phyloP scores from a whole-genome alignment of 257 asterid species.

The Prunella vulgaris region DNA sequence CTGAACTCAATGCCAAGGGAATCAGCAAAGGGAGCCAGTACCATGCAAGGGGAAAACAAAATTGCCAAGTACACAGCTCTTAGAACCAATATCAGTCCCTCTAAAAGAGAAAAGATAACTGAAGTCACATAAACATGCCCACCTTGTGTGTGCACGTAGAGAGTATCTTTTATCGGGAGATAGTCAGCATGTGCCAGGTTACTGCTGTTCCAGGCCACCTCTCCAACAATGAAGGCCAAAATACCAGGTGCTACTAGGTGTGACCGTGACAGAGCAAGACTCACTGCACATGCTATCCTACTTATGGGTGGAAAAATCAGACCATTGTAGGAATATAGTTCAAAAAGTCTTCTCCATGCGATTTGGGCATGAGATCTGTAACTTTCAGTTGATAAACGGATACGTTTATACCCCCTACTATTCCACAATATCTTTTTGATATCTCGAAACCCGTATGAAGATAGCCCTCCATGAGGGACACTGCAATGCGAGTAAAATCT shows the following conservation, averaged over 20 bases:
- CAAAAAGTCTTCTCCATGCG: slow-evolving; percentile 58
- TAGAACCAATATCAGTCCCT: slow-evolving; percentile 57
- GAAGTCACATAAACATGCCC: slow-evolving; percentile 52
- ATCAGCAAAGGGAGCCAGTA: slow-evolving; percentile 77
- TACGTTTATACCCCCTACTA: slow-evolving; percentile 24
- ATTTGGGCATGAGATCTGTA: slow-evolving; percentile 45
- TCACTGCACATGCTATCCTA: slow-evolving; percentile 67
- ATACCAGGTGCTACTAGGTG: slow-evolving; percentile 79
- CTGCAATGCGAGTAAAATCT: slow-evolving; percentile 33
- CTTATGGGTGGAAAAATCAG: slow-evolving; percentile 51
- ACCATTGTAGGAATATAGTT: slow-evolving; percentile 45
- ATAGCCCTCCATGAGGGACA: slow-evolving; percentile 36
- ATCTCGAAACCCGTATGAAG: slow-evolving; percentile 31
- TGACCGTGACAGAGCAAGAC: slow-evolving; percentile 74
- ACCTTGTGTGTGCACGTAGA: slow-evolving; percentile 57
- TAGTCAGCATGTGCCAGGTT: slow-evolving; percentile 53
- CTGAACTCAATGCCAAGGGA: slow-evolving; percentile 64
- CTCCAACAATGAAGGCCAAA: slow-evolving; percentile 58
- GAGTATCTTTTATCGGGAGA: slow-evolving; percentile 42
- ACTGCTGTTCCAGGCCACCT: slow-evolving; percentile 45
- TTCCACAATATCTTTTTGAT: slow-evolving; percentile 40
- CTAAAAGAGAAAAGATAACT: slow-evolving; percentile 48
- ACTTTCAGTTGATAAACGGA: slow-evolving; percentile 28
- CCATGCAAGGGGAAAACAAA: slow-evolving; percentile 68
- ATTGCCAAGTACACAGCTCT: slow-evolving; percentile 60